A percentile compares a stretch with the other conserved stretches of the same genome.
Evolutionary conservation across 139 green algal genomes (phyloP).

Genomic region (Chlamydomonas sp.): DNA sequence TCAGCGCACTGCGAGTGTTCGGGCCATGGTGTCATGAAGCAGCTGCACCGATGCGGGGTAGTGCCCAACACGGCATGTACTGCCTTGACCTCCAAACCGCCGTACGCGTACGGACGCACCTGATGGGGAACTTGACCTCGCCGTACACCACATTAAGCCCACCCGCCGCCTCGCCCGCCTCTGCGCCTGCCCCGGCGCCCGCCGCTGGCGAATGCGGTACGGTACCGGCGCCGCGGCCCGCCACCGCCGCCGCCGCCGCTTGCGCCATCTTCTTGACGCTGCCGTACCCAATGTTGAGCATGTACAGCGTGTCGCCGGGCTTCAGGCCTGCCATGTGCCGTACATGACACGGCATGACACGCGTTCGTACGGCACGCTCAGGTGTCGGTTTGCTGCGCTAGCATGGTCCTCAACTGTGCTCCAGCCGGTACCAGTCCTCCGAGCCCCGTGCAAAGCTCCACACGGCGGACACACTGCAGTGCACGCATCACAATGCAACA

Average conservation of each 20-base stretch:
- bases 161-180: background rate
- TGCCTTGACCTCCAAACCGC: background rate
- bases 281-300: slow-evolving; percentile 71
- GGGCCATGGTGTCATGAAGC: no score
- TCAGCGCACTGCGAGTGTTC: no score
- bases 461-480: no score
- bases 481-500: no score
- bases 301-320: slow-evolving; percentile 54
- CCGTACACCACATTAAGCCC: slow-evolving; percentile 49
- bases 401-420: no score
- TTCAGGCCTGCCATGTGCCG: slow-evolving; percentile 1
- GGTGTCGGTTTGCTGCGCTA: no score
- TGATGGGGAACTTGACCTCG: slow-evolving; percentile 59
- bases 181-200: background rate
- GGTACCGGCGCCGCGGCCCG: slow-evolving; percentile 22
- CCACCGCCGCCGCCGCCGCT: slow-evolving; percentile 45
- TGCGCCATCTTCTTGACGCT: slow-evolving; percentile 77
- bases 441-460: no score
- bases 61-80: no score
- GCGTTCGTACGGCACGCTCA: no score
- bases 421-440: no score
- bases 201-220: background rate
- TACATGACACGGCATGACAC: background rate
- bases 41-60: background rate
- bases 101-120: background rate